phyloP scores from a whole-genome alignment of 2,329 filamentous ascomycete species.

The Akanthomyces muscarius region DNA sequence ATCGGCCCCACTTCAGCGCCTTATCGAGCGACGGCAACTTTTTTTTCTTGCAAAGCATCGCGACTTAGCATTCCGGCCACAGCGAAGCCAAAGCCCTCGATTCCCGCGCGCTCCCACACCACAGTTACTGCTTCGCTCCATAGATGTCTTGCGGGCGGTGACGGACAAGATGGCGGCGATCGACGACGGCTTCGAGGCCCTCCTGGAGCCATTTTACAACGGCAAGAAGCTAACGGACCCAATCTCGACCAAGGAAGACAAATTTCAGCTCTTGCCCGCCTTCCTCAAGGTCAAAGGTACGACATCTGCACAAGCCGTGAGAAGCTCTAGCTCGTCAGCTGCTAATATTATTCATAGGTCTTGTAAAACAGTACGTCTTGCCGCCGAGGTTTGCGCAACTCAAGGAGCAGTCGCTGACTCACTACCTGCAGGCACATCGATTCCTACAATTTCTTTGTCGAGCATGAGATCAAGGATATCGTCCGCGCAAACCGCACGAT shows the following conservation, averaged over 20 bases:
- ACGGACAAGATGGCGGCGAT: slow-evolving; percentile 46
- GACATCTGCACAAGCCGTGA: slow-evolving; percentile 19
- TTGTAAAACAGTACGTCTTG: slow-evolving; percentile 74
- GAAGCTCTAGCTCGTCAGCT: slow-evolving; percentile 17
- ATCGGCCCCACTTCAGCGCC: slow-evolving; percentile 17
- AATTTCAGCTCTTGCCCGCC: slow-evolving; percentile 95
- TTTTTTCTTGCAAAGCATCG: slow-evolving; percentile 15
- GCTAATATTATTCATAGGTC: slow-evolving; percentile 37
- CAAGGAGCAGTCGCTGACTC: not conserved
- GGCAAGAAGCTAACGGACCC: slow-evolving; percentile 64
- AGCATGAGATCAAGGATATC: slow-evolving; percentile 95
- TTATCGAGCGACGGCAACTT: slow-evolving; percentile 13
- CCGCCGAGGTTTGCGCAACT: not conserved
- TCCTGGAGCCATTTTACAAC: slow-evolving; percentile 64
- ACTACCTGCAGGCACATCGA: slow-evolving; percentile 66
- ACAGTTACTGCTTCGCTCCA: not conserved
- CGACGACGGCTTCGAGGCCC: slow-evolving; percentile 63
- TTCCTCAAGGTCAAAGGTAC: slow-evolving; percentile 92
- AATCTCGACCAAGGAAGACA: slow-evolving; percentile 69
- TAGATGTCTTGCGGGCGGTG: slow-evolving; percentile 31
- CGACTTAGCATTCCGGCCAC: slow-evolving; percentile 11
- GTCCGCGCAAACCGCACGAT: slow-evolving; percentile 86
- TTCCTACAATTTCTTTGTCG: slow-evolving; percentile 97
- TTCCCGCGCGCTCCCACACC: not conserved
- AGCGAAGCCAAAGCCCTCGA: not conserved